Evolutionary conservation across 2,329 filamentous ascomycete genomes (phyloP).

Genomic region (Clarireedia monteithiana): DNA sequence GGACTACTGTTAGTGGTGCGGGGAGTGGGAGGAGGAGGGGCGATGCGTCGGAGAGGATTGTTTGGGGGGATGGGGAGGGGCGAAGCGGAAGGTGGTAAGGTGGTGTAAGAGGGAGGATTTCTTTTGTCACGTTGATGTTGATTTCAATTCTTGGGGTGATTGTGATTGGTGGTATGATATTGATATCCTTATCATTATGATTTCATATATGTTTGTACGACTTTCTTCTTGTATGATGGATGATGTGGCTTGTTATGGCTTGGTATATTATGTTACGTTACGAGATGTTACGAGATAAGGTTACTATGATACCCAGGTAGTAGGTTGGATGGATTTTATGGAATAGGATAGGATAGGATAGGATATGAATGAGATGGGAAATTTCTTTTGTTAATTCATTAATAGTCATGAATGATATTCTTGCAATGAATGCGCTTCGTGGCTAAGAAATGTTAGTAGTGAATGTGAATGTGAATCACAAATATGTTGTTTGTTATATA

Average conservation of each 20-base stretch:
- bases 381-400: not conserved
- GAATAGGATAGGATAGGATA: too few relatives aligned
- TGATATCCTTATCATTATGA: too few relatives aligned
- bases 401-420: not conserved
- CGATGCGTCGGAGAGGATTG: slow-evolving; percentile 1
- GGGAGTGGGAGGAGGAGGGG: not conserved
- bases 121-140: not conserved
- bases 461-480: not conserved
- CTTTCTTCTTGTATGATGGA: too few relatives aligned
- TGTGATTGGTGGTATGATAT: too few relatives aligned
- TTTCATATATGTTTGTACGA: too few relatives aligned
- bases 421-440: not conserved
- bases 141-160: too few relatives aligned
- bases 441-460: not conserved
- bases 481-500: too few relatives aligned
- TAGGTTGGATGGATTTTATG: too few relatives aligned
- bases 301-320: too few relatives aligned
- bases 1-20: not conserved
- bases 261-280: too few relatives aligned
- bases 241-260: too few relatives aligned
- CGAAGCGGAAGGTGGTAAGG: slow-evolving; percentile 1
- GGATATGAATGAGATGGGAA: not conserved
- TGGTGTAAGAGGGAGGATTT: not conserved
- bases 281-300: too few relatives aligned
- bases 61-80: slow-evolving; percentile 4